Evolutionary conservation across 1,284 basidiomycete species (phyloP).

Genomic region (Tilletia walkeri): DNA sequence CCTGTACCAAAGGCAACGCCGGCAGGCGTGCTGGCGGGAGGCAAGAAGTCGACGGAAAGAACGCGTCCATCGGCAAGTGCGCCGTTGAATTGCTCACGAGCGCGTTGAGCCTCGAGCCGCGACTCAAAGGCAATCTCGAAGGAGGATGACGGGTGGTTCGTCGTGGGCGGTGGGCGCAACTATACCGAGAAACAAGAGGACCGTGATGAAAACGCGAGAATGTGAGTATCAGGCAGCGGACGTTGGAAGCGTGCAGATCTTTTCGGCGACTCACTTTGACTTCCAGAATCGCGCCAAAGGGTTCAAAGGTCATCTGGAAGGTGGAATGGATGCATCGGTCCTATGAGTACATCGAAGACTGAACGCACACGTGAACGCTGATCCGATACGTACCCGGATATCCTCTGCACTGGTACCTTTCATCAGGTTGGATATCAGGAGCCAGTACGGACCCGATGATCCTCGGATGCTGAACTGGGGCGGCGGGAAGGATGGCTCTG

Average conservation of each 20-base stretch:
- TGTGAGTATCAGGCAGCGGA: not conserved
- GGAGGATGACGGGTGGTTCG: conserved; percentile 41
- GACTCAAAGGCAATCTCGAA: conserved; percentile 48
- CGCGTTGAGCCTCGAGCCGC: conserved; percentile 34
- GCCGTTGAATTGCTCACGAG: conserved; percentile 48
- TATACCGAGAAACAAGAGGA: not conserved
- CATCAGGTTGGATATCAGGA: conserved; percentile 49
- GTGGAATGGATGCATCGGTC: not conserved
- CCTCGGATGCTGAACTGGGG: conserved; percentile 47
- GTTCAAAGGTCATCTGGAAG: conserved; percentile 41
- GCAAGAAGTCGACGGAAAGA: conserved; percentile 31
- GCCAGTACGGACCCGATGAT: conserved; percentile 43
- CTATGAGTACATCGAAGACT: not conserved
- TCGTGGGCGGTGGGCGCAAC: conserved; percentile 33
- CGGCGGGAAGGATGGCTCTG: conserved; percentile 26
- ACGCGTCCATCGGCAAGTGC: conserved; percentile 51
- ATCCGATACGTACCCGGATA: conserved; percentile 28
- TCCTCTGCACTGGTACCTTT: conserved; percentile 48
- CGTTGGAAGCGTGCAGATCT: not conserved
- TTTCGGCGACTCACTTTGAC: conserved; percentile 28
- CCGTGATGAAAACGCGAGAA: not conserved
- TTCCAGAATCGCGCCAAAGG: conserved; percentile 42
- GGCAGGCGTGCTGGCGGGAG: not conserved
- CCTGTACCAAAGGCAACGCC: not conserved
- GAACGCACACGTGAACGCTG: not conserved